Percentiles rank a stretch among this genome's conserved stretches.
phyloP scores from a whole-genome alignment of 177 flowering plant genomes.

The Tripterygium wilfordii region DNA sequence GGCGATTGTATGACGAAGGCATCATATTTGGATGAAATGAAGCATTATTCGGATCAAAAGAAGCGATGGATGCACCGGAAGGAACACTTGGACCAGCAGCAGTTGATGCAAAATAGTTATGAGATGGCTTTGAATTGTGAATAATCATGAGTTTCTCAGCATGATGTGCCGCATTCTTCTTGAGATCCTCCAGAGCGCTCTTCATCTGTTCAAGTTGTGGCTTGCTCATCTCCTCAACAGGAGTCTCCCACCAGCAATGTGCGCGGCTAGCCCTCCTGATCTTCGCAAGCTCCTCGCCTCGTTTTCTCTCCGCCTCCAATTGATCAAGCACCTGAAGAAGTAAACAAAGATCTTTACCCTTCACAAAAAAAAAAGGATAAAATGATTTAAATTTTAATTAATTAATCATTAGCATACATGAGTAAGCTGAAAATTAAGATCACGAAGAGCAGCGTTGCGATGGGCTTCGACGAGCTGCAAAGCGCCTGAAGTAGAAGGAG shows the following conservation, averaged over 20 bases:
- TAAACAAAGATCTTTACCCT: no score
- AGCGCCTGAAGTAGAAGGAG: neutral
- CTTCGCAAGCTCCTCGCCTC: constrained; percentile 13
- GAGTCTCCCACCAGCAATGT: constrained; percentile 18
- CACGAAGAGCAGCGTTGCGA: constrained; percentile 9
- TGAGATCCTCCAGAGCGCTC: constrained; percentile 9
- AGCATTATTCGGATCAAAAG: no score
- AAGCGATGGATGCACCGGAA: no score
- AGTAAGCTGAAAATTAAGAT: neutral
- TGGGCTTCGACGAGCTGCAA: neutral
- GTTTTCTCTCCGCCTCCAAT: constrained; percentile 22
- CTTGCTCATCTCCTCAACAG: constrained; percentile 11
- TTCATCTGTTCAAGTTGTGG: constrained; percentile 15
- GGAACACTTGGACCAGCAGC: no score
- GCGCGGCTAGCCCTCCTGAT: constrained; percentile 3
- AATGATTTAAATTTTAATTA: no score
- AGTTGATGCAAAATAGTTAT: no score
- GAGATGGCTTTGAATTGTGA: no score
- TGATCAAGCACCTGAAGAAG: constrained; percentile 10
- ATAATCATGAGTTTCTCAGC: no score
- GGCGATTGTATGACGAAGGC: no score
- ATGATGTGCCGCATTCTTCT: constrained; percentile 2
- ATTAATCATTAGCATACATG: neutral
- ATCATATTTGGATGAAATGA: no score
- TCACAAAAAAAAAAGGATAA: no score